Percentiles rank a stretch among this genome's conserved stretches.
Conservation (phyloP, 129 eudicot genomes). For the Ambrosia trifida region DNA sequence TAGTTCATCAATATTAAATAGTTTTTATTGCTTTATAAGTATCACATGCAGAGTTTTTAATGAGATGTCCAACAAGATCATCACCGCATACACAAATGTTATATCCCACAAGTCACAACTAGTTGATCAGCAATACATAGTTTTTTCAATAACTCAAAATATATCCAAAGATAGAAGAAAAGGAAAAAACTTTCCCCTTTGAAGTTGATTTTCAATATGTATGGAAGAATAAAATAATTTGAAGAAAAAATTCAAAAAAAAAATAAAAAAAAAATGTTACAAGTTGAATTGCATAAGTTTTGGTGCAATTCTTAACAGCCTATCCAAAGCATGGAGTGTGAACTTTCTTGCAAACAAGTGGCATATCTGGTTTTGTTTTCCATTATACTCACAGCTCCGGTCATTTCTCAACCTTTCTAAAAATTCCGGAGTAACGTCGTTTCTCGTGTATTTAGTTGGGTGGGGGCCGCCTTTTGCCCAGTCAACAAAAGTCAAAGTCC, state of each 20-base stretch:
- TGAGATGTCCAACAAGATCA: background rate
- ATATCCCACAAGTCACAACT: background rate
- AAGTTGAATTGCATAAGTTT: conserved; percentile 61
- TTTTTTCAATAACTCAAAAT: background rate
- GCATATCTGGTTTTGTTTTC: conserved; percentile 48
- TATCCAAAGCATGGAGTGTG: conserved; percentile 55
- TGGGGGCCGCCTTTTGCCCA: conserved; percentile 90
- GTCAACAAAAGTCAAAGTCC: conserved; percentile 81
- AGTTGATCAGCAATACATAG: too few species aligned
- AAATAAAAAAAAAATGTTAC: background rate
- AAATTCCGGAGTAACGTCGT: conserved; percentile 49
- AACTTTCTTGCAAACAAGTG: conserved; percentile 91
- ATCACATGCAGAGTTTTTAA: too few species aligned
- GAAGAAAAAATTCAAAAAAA: conserved; percentile 15
- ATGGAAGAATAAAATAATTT: conserved; percentile 39
- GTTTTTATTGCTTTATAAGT: too few species aligned
- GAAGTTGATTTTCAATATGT: conserved; percentile 22
- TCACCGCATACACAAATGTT: background rate
- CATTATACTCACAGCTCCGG: conserved; percentile 60
- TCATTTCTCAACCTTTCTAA: conserved; percentile 56
- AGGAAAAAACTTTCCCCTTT: background rate
- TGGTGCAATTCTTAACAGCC: conserved; percentile 68
- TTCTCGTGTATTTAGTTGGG: conserved; percentile 50
- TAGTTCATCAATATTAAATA: too few species aligned
- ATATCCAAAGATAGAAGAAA: background rate